phyloP scores from a whole-genome alignment of 2,329 filamentous ascomycete species.

The Sclerotinia borealis region DNA sequence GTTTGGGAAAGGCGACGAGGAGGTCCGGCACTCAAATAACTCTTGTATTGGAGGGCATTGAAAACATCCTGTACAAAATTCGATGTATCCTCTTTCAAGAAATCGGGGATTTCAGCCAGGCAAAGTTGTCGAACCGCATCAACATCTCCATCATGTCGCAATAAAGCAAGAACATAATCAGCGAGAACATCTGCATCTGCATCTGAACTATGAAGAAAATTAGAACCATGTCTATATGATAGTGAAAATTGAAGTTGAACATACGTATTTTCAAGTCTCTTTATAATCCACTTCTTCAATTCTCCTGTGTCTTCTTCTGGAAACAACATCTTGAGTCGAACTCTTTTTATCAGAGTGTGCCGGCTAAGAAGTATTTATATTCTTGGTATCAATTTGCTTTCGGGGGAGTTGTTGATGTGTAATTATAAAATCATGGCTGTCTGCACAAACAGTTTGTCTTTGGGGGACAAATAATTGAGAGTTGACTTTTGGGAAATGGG shows the following conservation, averaged over 20 bases:
- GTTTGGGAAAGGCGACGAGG: slow-evolving; percentile 29
- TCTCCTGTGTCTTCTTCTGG: slow-evolving; percentile 54
- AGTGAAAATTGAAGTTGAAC: slow-evolving; percentile 30
- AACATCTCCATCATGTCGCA: slow-evolving; percentile 62
- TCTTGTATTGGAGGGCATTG: slow-evolving; percentile 54
- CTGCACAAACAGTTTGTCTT: background rate
- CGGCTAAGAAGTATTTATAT: background rate
- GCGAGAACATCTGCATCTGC: slow-evolving; percentile 76
- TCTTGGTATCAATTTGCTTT: background rate
- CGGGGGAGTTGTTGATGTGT: background rate
- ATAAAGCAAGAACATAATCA: slow-evolving; percentile 75
- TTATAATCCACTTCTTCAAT: slow-evolving; percentile 73
- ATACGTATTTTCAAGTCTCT: slow-evolving; percentile 69
- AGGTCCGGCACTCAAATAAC: slow-evolving; percentile 49
- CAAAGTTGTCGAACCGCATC: slow-evolving; percentile 62
- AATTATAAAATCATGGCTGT: background rate
- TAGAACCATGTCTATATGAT: background rate
- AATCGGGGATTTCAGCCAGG: slow-evolving; percentile 67
- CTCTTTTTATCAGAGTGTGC: background rate
- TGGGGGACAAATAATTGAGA: background rate
- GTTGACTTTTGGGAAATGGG: background rate
- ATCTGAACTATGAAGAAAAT: slow-evolving; percentile 52
- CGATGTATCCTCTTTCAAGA: slow-evolving; percentile 60
- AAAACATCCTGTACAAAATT: slow-evolving; percentile 69
- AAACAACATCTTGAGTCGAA: slow-evolving; percentile 48